Conservation (phyloP, 495 filamentous ascomycete genomes). For the Staphylotrichum longicolle region DNA sequence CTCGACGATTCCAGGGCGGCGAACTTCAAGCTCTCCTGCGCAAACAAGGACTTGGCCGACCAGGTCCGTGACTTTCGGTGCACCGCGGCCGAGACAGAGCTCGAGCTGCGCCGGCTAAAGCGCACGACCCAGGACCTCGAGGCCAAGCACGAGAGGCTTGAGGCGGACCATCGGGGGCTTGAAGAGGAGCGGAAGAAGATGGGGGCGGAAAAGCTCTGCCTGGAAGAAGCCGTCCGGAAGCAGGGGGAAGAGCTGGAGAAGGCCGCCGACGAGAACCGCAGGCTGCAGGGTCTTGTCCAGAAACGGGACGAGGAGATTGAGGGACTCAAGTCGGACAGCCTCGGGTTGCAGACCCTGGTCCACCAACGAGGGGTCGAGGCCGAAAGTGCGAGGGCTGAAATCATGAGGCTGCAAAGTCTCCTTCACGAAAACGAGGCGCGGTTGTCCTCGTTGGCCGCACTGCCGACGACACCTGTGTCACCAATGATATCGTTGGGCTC, state of each 20-base stretch:
- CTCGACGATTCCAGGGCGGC: not conserved
- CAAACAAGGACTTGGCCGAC: conserved; percentile 6
- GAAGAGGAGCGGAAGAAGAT: conserved; percentile 1
- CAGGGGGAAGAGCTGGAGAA: not conserved
- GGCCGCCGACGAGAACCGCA: not conserved
- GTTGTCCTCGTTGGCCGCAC: not conserved
- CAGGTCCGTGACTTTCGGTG: not conserved
- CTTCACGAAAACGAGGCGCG: not conserved
- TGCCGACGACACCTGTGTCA: conserved; percentile 3
- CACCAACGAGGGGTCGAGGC: not conserved
- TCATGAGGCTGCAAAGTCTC: not conserved
- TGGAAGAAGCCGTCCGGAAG: not conserved
- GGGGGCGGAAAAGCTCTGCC: not conserved
- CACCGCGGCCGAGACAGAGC: not conserved
- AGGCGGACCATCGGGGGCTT: not conserved
- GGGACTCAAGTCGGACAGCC: not conserved
- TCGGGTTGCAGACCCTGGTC: not conserved
- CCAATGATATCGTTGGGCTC: not conserved
- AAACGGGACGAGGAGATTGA: not conserved
- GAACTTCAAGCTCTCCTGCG: not conserved
- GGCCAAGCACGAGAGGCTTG: not conserved
- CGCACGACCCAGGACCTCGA: not conserved
- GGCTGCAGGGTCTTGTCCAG: not conserved
- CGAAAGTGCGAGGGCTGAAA: not conserved
- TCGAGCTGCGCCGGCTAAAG: not conserved